phyloP scores from a whole-genome alignment of 305 asterid genomes.

The Caryopteris hybrid region DNA sequence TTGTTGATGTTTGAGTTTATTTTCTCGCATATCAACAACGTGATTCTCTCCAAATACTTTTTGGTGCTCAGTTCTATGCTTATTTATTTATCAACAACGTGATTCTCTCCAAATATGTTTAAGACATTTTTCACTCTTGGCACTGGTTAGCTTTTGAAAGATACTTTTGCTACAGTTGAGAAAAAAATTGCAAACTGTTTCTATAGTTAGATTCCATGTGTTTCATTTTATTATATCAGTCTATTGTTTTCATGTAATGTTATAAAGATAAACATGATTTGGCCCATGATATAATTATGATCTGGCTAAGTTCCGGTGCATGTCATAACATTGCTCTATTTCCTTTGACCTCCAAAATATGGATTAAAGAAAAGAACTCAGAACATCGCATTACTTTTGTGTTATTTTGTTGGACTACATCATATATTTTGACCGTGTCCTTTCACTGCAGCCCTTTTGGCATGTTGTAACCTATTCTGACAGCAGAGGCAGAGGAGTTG shows the following conservation, averaged over 20 bases:
- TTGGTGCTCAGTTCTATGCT: no score
- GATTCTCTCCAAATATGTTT: background rate
- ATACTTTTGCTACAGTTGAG: background rate
- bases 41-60: no score
- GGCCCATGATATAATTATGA: constrained; percentile 1
- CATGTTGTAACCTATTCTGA: constrained; percentile 50
- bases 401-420: background rate
- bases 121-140: background rate
- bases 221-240: background rate
- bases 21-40: background rate
- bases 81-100: no score
- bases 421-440: constrained; percentile 7
- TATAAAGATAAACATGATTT: background rate
- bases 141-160: constrained; percentile 2
- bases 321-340: background rate
- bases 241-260: constrained; percentile 3
- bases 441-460: constrained; percentile 86
- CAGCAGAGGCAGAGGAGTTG: constrained; percentile 93
- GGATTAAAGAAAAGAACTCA: background rate
- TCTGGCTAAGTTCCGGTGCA: background rate
- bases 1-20: background rate
- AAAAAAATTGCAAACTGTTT: background rate
- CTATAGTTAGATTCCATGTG: background rate
- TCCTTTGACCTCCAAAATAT: background rate
- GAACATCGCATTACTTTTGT: constrained; percentile 8